phyloP scores from a whole-genome alignment of 2,329 filamentous ascomycete species.

The Clarireedia homoeocarpa region DNA sequence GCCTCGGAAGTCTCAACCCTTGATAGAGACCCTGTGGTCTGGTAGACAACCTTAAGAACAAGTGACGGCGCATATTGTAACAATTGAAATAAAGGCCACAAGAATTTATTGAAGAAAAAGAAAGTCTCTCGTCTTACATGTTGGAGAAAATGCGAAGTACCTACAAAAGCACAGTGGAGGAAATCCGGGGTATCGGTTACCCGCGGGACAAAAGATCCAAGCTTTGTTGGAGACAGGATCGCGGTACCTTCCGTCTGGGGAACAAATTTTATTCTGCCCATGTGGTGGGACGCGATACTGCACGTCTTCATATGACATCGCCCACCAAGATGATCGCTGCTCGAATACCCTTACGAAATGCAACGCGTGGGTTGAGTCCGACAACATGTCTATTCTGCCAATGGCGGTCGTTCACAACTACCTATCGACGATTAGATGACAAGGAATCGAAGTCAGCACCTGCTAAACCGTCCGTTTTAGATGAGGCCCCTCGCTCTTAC shows the following conservation, averaged over 20 bases:
- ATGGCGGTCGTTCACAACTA: slow-evolving; percentile 42
- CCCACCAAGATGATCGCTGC: slow-evolving; percentile 22
- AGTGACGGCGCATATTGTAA: slow-evolving; percentile 45
- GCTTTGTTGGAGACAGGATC: neutral
- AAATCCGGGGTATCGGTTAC: slow-evolving; percentile 19
- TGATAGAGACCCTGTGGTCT: slow-evolving; percentile 43
- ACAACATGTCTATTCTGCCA: slow-evolving; percentile 43
- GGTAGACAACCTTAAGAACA: slow-evolving; percentile 42
- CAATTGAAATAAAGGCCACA: neutral
- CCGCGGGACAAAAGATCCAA: slow-evolving; percentile 8
- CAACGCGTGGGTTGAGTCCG: slow-evolving; percentile 15
- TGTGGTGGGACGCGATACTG: neutral
- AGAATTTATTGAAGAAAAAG: neutral
- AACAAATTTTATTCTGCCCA: neutral
- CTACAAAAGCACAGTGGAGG: neutral
- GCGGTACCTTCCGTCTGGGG: neutral
- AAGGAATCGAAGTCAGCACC: slow-evolving; percentile 15
- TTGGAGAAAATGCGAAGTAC: neutral
- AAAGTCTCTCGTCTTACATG: neutral
- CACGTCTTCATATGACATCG: neutral
- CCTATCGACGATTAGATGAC: slow-evolving; percentile 32
- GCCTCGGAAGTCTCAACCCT: slow-evolving; percentile 15
- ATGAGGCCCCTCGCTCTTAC: slow-evolving; percentile 51
- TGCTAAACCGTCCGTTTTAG: slow-evolving; percentile 38
- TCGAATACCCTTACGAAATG: slow-evolving; percentile 15